Base-by-base conservation (phyloP, 2,329 filamentous ascomycete species). In the Colletotrichum sojae region DNA sequence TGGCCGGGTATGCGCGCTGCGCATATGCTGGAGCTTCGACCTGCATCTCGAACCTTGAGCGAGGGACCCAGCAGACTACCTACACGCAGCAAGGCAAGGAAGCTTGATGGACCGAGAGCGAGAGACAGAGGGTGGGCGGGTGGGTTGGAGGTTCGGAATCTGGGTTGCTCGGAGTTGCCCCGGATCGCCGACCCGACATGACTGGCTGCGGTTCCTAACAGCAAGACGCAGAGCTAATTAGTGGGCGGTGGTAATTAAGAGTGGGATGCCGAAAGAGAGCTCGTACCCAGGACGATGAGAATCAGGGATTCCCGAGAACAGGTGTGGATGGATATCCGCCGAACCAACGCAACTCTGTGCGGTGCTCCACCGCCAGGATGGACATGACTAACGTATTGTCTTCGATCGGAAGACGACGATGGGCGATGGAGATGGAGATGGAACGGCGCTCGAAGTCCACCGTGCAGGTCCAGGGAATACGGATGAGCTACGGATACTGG, bases 121-220 rank as follows among this genome's bases (percentile, higher is more conserved):
- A 51, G 1, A 18, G 31, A 36, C 31, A 36, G 31, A 36, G 8
- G 46, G 31, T 20, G 18, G n/a, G 45, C 16, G 62, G 48, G 56
- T 49, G 54, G 22, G 54, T 49, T 36, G n/a, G 46, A 49, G 40
- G 10, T 49, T 53, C 40, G 40, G 31, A 36, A 55, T 55, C 49
- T 43, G 52, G 63, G 49, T 43, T 62, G 57, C 63, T 67, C 63
- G 63, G 63, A 62, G 62, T 67, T 62, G 63, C 51, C 57, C 63
- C 63, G 56, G 63, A 67, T 67, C 56, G 63, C 57, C 63, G 63
- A 67, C 52, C 48, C 36, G 49, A 61, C 20, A 53, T 45, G 46
- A 43, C 58, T 53, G 46, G 46, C 12, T 25, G n/a, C 12, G 40
- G 40, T 12, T 20, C 46, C 12, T 18, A 8, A 25, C 22, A 16